Conservation (phyloP, 345 rosid species). For the Acer saccharum region DNA sequence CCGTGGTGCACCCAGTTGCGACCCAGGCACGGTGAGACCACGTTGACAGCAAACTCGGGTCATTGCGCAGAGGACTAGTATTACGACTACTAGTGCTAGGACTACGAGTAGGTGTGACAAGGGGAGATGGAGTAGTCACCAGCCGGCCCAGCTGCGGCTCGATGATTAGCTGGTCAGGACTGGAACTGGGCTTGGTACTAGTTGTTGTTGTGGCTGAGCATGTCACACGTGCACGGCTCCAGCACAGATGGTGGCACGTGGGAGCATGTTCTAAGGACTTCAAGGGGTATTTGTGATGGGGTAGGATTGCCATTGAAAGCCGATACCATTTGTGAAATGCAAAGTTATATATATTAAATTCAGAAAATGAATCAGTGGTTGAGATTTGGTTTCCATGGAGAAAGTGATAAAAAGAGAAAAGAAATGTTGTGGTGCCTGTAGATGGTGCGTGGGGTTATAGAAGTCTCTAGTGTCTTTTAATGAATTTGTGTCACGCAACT, state of each 20-base stretch:
- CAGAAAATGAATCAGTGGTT: conserved; percentile 29
- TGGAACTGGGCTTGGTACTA: conserved; percentile 34
- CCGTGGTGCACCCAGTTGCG: conserved; percentile 64
- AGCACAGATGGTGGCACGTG: conserved; percentile 11
- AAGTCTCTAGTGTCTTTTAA: conserved; percentile 24
- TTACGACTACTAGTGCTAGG: not conserved
- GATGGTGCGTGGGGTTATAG: conserved; percentile 52
- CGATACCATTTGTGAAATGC: not conserved
- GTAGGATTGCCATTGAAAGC: conserved; percentile 54
- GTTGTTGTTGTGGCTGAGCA: conserved; percentile 51
- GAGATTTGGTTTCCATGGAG: not conserved
- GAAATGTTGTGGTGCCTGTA: conserved; percentile 32
- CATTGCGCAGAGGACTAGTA: conserved; percentile 42
- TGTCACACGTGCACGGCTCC: conserved; percentile 2
- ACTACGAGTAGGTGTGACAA: not conserved
- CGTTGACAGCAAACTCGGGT: conserved; percentile 64
- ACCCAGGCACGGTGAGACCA: conserved; percentile 81
- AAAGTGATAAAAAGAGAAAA: not conserved
- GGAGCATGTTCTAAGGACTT: conserved; percentile 28
- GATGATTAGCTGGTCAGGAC: conserved; percentile 28
- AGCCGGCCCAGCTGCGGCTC: conserved; percentile 25
- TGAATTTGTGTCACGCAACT: conserved; percentile 10
- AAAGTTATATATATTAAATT: not conserved
- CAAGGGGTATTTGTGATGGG: conserved; percentile 45
- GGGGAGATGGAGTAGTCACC: conserved; percentile 17